Base-by-base conservation (phyloP, 352 stramenopile genomes). In the Globisporangium iwayamae region DNA sequence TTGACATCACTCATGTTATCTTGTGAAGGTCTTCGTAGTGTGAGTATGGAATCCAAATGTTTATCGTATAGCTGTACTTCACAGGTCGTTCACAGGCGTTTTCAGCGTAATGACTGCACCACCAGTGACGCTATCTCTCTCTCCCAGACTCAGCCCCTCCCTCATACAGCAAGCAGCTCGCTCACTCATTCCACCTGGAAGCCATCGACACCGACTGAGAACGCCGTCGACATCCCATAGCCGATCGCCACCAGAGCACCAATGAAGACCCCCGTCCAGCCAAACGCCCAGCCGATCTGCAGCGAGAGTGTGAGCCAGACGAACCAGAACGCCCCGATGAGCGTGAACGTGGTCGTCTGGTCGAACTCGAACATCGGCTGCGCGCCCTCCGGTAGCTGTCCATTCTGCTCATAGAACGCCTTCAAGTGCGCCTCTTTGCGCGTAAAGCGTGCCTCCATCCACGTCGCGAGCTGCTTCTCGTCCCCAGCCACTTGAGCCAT, bases 381-480 rank as follows among this genome's bases (percentile, higher is more conserved):
- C 9, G 81, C 85, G 39, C 67, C 72, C 4, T 65, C 54, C 0
- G 85, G 85, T 53, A 91, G 72, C 51, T 82, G 72, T 0, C 72
- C 70, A 38, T 71, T 65, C 54, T 83, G 54, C 51, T 90, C 74
- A 72, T 91, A 91, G 63, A 89, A 94, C 8, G 57, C 47, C 63
- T 79, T 78, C 22, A 94, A 70, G 43, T 87, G 53, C 20, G 67
- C 71, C 38, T 94, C 85, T 63, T 92, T 92, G 48, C 69, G 78
- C 57, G 79, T 71, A 36, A 92, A 94, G 0, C 79, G 78, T 14
- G 71, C 69, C 45, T 94, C 75, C 60, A 94, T 66, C 83, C 81
- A 94, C 13, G 56, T 54, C 5, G 68, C 71, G n/a, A 93, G 66
- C 30, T 80, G 74, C 0, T 48, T 69, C 32, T 85, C 72, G 25